phyloP scores from a whole-genome alignment of 441 rosid genomes.

The Bruguiera hainesii region DNA sequence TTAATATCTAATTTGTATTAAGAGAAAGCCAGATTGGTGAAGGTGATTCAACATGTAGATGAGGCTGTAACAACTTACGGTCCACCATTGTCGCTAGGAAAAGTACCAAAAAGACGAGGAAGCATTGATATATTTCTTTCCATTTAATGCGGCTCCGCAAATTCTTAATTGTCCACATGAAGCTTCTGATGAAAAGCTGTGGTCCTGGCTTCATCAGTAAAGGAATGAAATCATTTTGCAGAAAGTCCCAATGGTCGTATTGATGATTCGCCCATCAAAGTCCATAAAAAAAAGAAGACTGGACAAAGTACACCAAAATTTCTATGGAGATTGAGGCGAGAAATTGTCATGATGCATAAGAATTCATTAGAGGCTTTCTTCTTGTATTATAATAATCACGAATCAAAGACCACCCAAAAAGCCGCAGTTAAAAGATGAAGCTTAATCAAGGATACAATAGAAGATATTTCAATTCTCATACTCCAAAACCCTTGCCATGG shows the following conservation, averaged over 20 bases:
- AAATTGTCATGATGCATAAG: background rate
- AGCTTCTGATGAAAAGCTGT: conserved; percentile 39
- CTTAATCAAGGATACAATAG: background rate
- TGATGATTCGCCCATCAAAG: background rate
- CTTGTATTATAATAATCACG: background rate
- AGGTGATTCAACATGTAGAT: background rate
- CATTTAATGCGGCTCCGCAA: conserved; percentile 14
- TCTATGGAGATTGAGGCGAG: background rate
- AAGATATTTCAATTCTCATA: conserved; percentile 12
- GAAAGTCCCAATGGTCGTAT: background rate
- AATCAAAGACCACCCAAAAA: conserved; percentile 1
- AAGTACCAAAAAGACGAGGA: background rate
- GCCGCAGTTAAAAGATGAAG: conserved; percentile 11
- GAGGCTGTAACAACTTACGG: background rate
- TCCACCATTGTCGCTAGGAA: background rate
- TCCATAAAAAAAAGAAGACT: no score
- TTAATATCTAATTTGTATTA: background rate
- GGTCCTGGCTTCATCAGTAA: conserved; percentile 50
- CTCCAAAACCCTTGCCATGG: conserved; percentile 22
- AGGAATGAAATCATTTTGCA: conserved; percentile 38
- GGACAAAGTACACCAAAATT: background rate
- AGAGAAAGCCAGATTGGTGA: background rate
- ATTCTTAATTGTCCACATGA: conserved; percentile 28
- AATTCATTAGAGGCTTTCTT: conserved; percentile 14
- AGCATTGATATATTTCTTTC: background rate